Base-by-base conservation (phyloP, 495 filamentous ascomycete species). In the Pyrenopolyporus hunteri region DNA sequence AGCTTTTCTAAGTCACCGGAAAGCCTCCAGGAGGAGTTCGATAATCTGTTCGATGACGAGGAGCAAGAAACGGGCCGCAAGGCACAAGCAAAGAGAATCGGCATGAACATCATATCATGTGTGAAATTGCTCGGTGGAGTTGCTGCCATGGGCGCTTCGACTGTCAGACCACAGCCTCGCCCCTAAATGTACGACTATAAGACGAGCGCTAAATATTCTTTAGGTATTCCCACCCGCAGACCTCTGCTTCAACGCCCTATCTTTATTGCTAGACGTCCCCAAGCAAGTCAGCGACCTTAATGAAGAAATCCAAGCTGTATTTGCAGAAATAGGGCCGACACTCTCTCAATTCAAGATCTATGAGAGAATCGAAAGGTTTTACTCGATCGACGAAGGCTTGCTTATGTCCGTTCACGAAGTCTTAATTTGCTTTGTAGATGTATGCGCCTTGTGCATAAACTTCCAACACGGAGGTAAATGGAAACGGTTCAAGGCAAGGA, bases 231-330 rank as follows among this genome's bases (percentile, higher is more conserved):
- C 57, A 5, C 62, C 68, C 1, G 57, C 66, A 8, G 43, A 43
- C 1, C 16, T 71, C 8, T 71, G 68, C 43, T 71, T 71, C 33
- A 71, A 69, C 13, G 68, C 68, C 4, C 11, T 71, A 0, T 69
- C 48, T 7, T 49, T 69, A 4, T 54, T 71, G 16, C 58, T 71
- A 6, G 66, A 69, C 17, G 57, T 69, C 16, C 68, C 68, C 8
- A 51, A 69, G 14, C 52, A 66, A 22, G 32, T 71, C 1, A 57
- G 63, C 16, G 52, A 62, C 29, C 58, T 71, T 43, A 66, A 64
- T 19, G 63, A 47, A 7, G 66, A 60, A 26, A 51, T 71, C 16
- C 46, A 64, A n/a, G 66, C 45, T 2, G 61, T 71, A 22, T 67
- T 71, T 29, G 63, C 37, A 9, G 55, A 53, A 4, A 51, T 71